Base-by-base conservation (phyloP, 148 eudicot genomes). In the Linanthus parryae region DNA sequence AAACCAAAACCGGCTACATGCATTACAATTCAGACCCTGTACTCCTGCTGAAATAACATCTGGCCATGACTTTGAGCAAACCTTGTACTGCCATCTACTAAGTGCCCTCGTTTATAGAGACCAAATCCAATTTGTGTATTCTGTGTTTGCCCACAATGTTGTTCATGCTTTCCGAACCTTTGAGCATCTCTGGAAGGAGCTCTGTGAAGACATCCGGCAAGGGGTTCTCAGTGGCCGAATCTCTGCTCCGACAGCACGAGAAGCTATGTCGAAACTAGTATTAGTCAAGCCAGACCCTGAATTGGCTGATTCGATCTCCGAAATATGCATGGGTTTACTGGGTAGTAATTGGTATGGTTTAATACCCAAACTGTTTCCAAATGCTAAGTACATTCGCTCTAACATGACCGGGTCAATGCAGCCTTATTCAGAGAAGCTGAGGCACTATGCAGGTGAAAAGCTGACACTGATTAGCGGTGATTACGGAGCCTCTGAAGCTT, bases 371-470 rank as follows among this genome's bases (percentile, higher is more conserved):
- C 73, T 90, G 30, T 90, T 80, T 58, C 97, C 97, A 0, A 90
- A 90, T 61, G 78, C 71, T 0, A 90, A 78, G 73, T 90, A 85
- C 59, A 63, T 90, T 0, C 78, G 75, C 34, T 88, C 88, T 66
- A 81, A 85, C 29, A 66, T 90, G 86, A 90, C 97, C 0, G 97
- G 97, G 6, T 83, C 97, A 0, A 90, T 90, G 97, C 85, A 85
- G 67, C 97, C 82, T 14, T 90, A 90, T 39, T 45, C 76, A 67
- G 81, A 66, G 26, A 88, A 86, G 41, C 42, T 90, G 48, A 83
- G 92, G 73, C 78, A 76, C 31, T 90, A 73, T 68, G 85, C 95
- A 2, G 95, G 91, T 11, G 63, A 67, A 44, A n/a, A n/a, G n/a
- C 27, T 90, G 13, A 85, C 97, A 7, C 55, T 86, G 61, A 52